Evolutionary conservation across 202 grass and related monocot genomes (phyloP), one percentile per base, ranked within the genome.

Genomic region (Setaria viridis): DNA sequence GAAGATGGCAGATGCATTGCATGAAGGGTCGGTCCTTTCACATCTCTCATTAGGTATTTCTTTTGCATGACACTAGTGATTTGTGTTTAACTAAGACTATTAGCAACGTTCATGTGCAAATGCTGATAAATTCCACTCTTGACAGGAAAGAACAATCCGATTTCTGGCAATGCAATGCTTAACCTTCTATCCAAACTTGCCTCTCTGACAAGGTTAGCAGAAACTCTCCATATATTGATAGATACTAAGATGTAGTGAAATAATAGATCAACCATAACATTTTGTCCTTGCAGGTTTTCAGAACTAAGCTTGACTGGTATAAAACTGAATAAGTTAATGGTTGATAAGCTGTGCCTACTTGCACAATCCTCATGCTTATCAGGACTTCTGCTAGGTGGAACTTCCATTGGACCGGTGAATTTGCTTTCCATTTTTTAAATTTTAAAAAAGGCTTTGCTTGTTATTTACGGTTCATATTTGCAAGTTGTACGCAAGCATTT

Each of bases 271-370:
- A 19, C 45, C 76, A 74, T 80, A 55, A 55, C 10, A 79, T 74
- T 39, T 90, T 54, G 69, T 66, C 37, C 9, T 70, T 92, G 82
- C 87, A 99, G 93, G 64, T 94, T 99, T 94, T 90, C 91, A 68
- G 91, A 99, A 88, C 79, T 99, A 86, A 99, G 93, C 70, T 76
- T 99, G n/a, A 91, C 90, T 80, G 93, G 91, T 83, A 92, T 96
- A 79, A 99, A 90, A 91, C 51, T 99, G 77, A 99, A 83, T 79
- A 94, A 94, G 82, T 79, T 85, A 80, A 91, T 85, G 66, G 82
- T 92, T 57, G 85, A 99, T 81, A 85, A 90, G 66, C 46, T 99
- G 39, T 95, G 90, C 75, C 62, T 89, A 73, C 88, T 99, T 87
- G 93, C 85, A 79, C 87, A 84, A 76, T 95, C 93, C 74, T 85